A percentile compares a stretch with the other conserved stretches of the same genome.
Evolutionary conservation across 2,329 filamentous ascomycete species (phyloP).

Genomic region (Cordyceps cateniannulata): DNA sequence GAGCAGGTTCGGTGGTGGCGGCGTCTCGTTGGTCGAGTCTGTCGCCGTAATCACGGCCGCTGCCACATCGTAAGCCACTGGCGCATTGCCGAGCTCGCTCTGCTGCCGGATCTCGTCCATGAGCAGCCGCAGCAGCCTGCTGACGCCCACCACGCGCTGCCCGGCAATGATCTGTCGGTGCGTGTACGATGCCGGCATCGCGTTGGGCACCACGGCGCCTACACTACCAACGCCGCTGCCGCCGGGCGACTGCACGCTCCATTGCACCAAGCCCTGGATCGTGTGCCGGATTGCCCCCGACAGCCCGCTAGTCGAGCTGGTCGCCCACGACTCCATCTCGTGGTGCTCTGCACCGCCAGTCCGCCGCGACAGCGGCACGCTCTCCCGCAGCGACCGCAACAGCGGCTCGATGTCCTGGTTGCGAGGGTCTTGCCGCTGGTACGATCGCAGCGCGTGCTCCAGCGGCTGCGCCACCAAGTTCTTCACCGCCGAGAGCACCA

Average conservation of each 20-base stretch:
- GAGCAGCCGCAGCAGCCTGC: conserved; percentile 52
- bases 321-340: conserved; percentile 64
- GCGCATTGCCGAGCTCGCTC: conserved; percentile 51
- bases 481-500: conserved; percentile 65
- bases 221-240: conserved; percentile 18
- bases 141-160: conserved; percentile 55
- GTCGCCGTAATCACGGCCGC: conserved; percentile 65
- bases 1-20: conserved; percentile 21
- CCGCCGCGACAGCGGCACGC: conserved; percentile 51
- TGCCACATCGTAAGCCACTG: conserved; percentile 62
- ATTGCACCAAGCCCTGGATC: conserved; percentile 57
- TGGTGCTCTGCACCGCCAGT: conserved; percentile 56
- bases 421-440: conserved; percentile 60
- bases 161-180: conserved; percentile 62
- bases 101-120: conserved; percentile 62
- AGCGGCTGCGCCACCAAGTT: conserved; percentile 65
- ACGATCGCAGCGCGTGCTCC: conserved; percentile 58
- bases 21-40: conserved; percentile 41
- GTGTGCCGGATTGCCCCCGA: conserved; percentile 52
- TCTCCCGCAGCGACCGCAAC: conserved; percentile 57
- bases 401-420: conserved; percentile 66
- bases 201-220: conserved; percentile 25
- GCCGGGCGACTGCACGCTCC: conserved; percentile 51
- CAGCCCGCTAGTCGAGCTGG: conserved; percentile 49
- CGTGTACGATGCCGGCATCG: conserved; percentile 60